Evolutionary conservation across 805 yeast genomes (phyloP).

Genomic region (Saccharomycodes ludwigii): DNA sequence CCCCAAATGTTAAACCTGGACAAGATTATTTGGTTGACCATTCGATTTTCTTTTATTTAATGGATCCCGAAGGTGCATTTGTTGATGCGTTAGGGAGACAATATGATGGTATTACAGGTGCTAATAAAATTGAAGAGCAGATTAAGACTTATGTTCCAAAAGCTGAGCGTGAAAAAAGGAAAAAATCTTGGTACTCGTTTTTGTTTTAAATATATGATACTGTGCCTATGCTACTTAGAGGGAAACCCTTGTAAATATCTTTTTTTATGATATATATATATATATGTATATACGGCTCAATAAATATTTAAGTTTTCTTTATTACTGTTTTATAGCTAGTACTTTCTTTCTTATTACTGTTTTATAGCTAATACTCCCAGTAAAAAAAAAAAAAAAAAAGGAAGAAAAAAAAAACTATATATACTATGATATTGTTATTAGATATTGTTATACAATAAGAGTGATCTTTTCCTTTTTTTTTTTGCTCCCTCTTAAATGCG

Average conservation of each 20-base stretch:
- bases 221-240: background rate
- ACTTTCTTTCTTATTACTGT: too few relatives aligned
- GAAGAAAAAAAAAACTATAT: background rate
- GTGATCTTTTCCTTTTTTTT: background rate
- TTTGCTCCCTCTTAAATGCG: background rate
- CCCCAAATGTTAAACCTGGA: slow-evolving; percentile 85
- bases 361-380: too few relatives aligned
- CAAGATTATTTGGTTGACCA: slow-evolving; percentile 96
- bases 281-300: background rate
- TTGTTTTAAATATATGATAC: slow-evolving; percentile 11
- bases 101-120: slow-evolving; percentile 67
- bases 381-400: too few relatives aligned
- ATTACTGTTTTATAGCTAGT: too few relatives aligned
- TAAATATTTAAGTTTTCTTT: too few relatives aligned
- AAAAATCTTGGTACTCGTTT: slow-evolving; percentile 41
- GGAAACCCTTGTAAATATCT: background rate
- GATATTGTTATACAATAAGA: background rate
- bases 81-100: slow-evolving; percentile 92
- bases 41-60: slow-evolving; percentile 89
- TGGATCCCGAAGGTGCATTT: slow-evolving; percentile 97
- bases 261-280: background rate
- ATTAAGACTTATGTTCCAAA: slow-evolving; percentile 65
- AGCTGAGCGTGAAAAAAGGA: slow-evolving; percentile 53
- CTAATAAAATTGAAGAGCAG: slow-evolving; percentile 62
- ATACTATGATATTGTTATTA: background rate